Conservation (phyloP, 2,329 filamentous ascomycete species). For the Phoma herbarum region DNA sequence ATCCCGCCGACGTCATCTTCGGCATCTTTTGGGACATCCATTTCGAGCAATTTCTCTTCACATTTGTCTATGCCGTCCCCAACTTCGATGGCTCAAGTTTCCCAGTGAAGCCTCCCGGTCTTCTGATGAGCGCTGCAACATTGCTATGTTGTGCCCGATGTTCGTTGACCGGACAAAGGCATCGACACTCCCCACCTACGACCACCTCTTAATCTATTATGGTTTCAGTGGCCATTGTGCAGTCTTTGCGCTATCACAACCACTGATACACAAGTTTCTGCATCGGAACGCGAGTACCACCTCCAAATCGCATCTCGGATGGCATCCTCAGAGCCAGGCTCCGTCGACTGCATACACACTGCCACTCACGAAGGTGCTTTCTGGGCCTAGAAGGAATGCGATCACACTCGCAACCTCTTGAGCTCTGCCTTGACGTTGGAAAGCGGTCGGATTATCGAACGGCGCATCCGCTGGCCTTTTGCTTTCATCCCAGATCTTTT, state of each 20-base stretch:
- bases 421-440: constrained; percentile 24
- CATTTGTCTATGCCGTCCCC: too few species aligned
- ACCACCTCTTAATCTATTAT: too few species aligned
- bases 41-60: neutral
- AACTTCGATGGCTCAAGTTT: too few species aligned
- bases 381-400: constrained; percentile 27
- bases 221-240: too few species aligned
- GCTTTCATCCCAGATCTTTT: constrained; percentile 16
- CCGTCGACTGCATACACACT: constrained; percentile 27
- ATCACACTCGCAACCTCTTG: constrained; percentile 30
- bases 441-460: neutral
- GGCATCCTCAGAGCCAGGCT: constrained; percentile 11
- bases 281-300: too few species aligned
- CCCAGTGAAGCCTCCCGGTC: too few species aligned
- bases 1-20: constrained; percentile 11
- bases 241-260: too few species aligned
- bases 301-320: neutral
- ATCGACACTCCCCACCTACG: too few species aligned
- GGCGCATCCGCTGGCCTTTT: neutral
- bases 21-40: constrained; percentile 4
- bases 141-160: too few species aligned
- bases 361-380: constrained; percentile 24
- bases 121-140: too few species aligned
- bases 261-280: too few species aligned
- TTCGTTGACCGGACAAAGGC: too few species aligned